Base-by-base conservation (phyloP, 306 rosid species). In the Acmispon strigosus region DNA sequence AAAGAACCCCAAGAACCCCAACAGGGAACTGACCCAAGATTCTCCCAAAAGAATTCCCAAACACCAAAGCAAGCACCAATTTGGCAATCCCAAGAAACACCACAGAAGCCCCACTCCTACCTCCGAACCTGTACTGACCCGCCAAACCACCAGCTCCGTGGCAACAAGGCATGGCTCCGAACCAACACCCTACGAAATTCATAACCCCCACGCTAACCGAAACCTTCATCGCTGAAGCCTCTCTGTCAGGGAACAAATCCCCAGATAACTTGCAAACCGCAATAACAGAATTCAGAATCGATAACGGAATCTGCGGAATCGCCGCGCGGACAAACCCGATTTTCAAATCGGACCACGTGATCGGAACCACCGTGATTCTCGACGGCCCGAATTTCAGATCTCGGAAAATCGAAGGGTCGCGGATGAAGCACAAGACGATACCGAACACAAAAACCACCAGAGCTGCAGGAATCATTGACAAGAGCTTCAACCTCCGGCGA, bases 61-160 rank as follows among this genome's bases (percentile, higher is more conserved):
- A 85, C 29, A 77, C 83, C 73, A 91, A 62, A 6, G 90, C 96
- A 50, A 90, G 63, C 10, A 78, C 27, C 84, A 90, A 27, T 14
- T 91, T 91, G 0, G 82, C 89, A 20, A 85, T 13, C 16, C 96
- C 97, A 36, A 90, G 74, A 39, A 84, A 86, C 48, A 87, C 87
- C 37, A 90, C 90, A 6, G 96, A 86, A 10, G 90, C 85, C 0
- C 96, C 96, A 20, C 94, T 86, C 72, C 96, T 78, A 1, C 95
- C 97, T 1, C 97, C 97, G 65, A 90, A 90, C 17, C 95, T 75
- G 57, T 90, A 90, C 37, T 88, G 97, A 5, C 97, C 97, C 0
- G 97, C 97, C 2, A 90, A 82, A 10, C 97, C 97, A 0, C 97
- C 97, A 0, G 97, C 97, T 4, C 95, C 95, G 44, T 90, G 97